Conservation (phyloP, 1,284 basidiomycete genomes). For the Trichosporon ovoides region DNA sequence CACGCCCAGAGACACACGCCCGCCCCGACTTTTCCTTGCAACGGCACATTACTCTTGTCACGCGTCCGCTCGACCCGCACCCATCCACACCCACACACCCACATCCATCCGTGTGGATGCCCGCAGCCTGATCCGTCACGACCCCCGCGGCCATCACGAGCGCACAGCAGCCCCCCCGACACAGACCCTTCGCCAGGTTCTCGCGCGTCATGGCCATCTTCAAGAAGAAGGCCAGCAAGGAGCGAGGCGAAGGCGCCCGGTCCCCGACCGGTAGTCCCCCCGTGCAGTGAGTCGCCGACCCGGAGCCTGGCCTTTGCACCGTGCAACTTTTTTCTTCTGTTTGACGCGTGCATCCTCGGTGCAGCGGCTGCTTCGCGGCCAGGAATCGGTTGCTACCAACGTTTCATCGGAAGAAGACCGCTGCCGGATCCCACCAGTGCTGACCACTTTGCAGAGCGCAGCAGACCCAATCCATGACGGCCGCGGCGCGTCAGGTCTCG, state of each 20-base stretch:
- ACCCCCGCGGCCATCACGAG: background rate
- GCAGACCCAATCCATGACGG: slow-evolving; percentile 8
- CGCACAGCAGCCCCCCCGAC: background rate
- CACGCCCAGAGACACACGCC: too few relatives aligned
- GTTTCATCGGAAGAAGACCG: background rate
- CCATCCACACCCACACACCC: background rate
- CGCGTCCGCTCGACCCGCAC: too few relatives aligned
- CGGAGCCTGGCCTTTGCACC: background rate
- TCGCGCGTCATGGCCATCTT: slow-evolving; percentile 23
- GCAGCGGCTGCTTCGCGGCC: background rate
- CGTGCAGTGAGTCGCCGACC: slow-evolving; percentile 13
- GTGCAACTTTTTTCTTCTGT: background rate
- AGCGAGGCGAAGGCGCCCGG: slow-evolving; percentile 20
- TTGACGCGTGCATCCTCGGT: background rate
- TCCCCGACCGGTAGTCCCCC: slow-evolving; percentile 21
- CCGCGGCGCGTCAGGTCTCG: slow-evolving; percentile 15
- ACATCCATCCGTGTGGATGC: background rate
- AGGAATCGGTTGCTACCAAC: background rate
- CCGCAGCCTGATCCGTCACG: background rate
- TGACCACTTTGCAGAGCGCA: background rate
- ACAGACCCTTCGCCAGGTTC: background rate
- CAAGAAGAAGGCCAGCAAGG: slow-evolving; percentile 23
- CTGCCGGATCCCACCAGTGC: background rate
- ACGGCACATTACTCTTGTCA: background rate
- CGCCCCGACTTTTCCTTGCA: background rate